Evolutionary conservation across 495 filamentous ascomycete genomes (phyloP), one percentile per base, ranked within the genome.

Genomic region (Xylaria intraflava): DNA sequence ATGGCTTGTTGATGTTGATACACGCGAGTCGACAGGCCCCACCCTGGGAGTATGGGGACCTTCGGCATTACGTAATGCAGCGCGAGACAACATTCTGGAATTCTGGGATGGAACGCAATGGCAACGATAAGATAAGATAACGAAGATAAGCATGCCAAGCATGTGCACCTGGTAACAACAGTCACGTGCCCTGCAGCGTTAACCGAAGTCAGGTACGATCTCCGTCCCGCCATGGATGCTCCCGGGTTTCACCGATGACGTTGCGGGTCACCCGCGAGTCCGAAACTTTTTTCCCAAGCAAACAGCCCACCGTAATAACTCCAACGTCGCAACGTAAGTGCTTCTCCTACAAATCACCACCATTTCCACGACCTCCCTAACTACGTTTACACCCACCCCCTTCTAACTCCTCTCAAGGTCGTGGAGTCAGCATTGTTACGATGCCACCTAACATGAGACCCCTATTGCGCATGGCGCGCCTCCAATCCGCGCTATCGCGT

Each of bases 391-490:
- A n/a, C n/a, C n/a, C n/a, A n/a, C n/a, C n/a, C n/a, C n/a, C n/a
- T n/a, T n/a, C n/a, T n/a, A n/a, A n/a, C n/a, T n/a, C 10, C 14
- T 38, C 27, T 29, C 27, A 29, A n/a, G 16, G 24, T 45, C 14
- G 3, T 16, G 2, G 19, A 38, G 7, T 17, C 16, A 11, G 3
- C 20, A 38, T 29, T 46, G 19, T 23, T 36, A 58, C 10, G 19
- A 63, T 66, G 58, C 58, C 61, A 22, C 58, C 56, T 10, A 60
- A 62, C 27, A 58, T 56, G 49, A 58, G 43, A 46, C 38, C 64
- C 2, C 42, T 66, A 8, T 54, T 66, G 54, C 56, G 58, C 30
- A 56, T 59, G 26, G 60, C 61, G n/a, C 56, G 59, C 45, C 59
- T 64, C n/a, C 51, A 62, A 27, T 58, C 55, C 20, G 33, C 31